Conservation (phyloP, 306 rosid genomes). For the Vicia villosa region DNA sequence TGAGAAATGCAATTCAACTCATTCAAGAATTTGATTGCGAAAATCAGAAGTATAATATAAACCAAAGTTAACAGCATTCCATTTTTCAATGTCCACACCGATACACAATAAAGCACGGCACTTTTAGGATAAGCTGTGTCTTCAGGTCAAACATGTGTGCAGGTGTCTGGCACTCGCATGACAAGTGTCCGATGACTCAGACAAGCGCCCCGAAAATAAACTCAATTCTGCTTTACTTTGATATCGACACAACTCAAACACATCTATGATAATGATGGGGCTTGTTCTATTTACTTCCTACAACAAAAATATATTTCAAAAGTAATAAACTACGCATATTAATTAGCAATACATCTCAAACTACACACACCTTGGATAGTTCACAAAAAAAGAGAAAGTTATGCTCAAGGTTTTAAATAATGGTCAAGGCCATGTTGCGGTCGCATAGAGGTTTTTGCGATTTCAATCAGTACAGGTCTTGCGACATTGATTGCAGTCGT, state of each 20-base stretch:
- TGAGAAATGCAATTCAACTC: neutral
- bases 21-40: slow-evolving; percentile 4
- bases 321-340: too few species aligned
- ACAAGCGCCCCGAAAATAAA: neutral
- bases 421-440: too few species aligned
- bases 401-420: neutral
- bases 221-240: too few species aligned
- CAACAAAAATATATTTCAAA: too few species aligned
- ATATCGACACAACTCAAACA: too few species aligned
- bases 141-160: neutral
- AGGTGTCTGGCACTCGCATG: neutral
- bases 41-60: neutral
- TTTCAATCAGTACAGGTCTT: too few species aligned
- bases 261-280: too few species aligned
- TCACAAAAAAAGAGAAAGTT: neutral
- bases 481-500: too few species aligned
- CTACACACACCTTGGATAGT: neutral
- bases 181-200: neutral
- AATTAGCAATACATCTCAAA: neutral
- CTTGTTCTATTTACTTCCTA: too few species aligned
- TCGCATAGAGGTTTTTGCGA: too few species aligned
- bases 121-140: neutral
- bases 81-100: slow-evolving; percentile 1
- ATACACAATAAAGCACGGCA: neutral
- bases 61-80: neutral